These are phyloP conservation scores for Moelleriella libera DNA, from an alignment of 2,329 filamentous ascomycete genomes.

Conservation along the genomic window DNA sequence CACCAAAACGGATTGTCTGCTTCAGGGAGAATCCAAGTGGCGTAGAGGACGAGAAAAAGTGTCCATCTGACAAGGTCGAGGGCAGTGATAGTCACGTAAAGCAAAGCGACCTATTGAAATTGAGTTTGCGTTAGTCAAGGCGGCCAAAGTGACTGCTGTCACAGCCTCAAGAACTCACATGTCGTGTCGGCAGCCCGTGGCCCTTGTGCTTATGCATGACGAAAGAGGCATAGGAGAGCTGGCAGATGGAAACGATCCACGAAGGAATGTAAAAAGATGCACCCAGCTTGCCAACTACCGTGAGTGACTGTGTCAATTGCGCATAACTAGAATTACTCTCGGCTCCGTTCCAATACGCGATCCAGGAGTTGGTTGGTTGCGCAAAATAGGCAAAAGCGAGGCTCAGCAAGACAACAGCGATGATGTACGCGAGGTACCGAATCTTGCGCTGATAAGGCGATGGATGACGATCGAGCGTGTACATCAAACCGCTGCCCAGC, in stretches of 20 bases:
- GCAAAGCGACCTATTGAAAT: slow-evolving; percentile 1
- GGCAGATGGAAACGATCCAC: slow-evolving; percentile 3
- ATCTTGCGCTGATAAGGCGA: slow-evolving; percentile 2
- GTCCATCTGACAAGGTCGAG: slow-evolving; percentile 4
- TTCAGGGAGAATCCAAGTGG: slow-evolving; percentile 3
- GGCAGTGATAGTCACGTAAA: slow-evolving; percentile 2
- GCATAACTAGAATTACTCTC: slow-evolving; percentile 5
- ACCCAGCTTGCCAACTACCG: slow-evolving; percentile 3
- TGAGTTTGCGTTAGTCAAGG: background rate
- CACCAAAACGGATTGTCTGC: slow-evolving; percentile 3
- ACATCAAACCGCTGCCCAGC: slow-evolving; percentile 4
- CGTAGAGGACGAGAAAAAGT: slow-evolving; percentile 3
- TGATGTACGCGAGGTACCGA: slow-evolving; percentile 1
- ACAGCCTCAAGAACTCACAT: slow-evolving; percentile 1
- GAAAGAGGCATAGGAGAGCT: slow-evolving; percentile 4
- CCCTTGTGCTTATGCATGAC: slow-evolving; percentile 5
- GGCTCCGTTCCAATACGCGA: slow-evolving; percentile 4
- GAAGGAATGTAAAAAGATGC: slow-evolving; percentile 3
- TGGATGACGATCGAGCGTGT: slow-evolving; percentile 1
- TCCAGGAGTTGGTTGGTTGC: slow-evolving; percentile 3
- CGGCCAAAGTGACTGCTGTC: background rate
- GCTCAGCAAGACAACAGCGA: background rate
- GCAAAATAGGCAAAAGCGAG: slow-evolving; percentile 3
- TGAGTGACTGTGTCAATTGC: slow-evolving; percentile 4
- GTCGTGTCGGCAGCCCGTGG: slow-evolving; percentile 1